Evolutionary conservation across 331 rosid species (phyloP).

Genomic region (Acacia concinna): DNA sequence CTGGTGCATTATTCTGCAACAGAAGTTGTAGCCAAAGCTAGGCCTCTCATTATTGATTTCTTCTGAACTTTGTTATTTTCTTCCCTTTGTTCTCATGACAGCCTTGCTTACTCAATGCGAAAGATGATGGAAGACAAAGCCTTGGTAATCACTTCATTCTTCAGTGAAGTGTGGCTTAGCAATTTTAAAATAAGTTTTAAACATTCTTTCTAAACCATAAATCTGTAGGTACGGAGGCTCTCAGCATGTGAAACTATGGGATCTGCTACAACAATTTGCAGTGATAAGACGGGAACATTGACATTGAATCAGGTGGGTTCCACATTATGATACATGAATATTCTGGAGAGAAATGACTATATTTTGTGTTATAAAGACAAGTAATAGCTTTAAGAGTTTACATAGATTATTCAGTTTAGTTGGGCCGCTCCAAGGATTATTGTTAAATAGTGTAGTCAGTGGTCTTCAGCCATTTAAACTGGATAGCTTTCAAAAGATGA

Average conservation of each 20-base stretch:
- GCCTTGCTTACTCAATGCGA: slow-evolving; percentile 83
- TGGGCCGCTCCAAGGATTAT: background rate
- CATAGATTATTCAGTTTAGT: background rate
- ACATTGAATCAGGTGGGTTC: slow-evolving; percentile 61
- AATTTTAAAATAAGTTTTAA: background rate
- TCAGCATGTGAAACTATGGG: slow-evolving; percentile 92
- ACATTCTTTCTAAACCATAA: slow-evolving; percentile 3
- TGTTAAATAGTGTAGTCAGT: background rate
- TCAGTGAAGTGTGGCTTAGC: background rate
- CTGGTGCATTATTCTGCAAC: background rate
- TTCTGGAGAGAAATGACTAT: background rate
- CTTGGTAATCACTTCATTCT: slow-evolving; percentile 42
- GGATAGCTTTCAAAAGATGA: slow-evolving; percentile 1
- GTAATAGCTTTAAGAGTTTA: background rate
- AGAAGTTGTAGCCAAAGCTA: background rate
- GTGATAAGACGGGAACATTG: slow-evolving; percentile 82
- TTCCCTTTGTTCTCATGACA: slow-evolving; percentile 26
- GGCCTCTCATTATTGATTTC: background rate
- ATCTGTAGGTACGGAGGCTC: slow-evolving; percentile 67
- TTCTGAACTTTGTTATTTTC: background rate
- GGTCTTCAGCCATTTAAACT: background rate
- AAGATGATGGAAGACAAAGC: slow-evolving; percentile 90
- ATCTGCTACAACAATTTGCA: slow-evolving; percentile 78
- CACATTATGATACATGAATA: background rate
- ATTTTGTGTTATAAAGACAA: background rate